Evolutionary conservation across 306 rosid species (phyloP).

Genomic region (Cotoneaster glaucophyllus): DNA sequence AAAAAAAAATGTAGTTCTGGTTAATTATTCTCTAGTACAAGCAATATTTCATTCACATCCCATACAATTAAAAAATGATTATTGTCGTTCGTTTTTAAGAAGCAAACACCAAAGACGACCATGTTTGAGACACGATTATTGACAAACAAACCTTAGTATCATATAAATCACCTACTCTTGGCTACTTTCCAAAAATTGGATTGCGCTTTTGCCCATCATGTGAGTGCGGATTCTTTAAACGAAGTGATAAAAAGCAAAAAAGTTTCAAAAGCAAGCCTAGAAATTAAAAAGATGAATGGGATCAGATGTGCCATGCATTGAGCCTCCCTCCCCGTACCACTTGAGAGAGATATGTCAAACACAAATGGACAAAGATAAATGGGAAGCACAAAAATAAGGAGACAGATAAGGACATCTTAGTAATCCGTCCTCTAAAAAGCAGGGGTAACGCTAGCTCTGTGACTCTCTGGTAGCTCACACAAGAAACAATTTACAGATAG

Average conservation of each 20-base stretch:
- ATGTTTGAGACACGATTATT: constrained; percentile 3
- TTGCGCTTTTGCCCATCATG: constrained; percentile 21
- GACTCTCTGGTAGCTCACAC: not conserved
- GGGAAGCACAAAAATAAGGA: constrained; percentile 12
- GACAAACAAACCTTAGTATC: not conserved
- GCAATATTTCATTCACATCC: not conserved
- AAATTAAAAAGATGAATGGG: constrained; percentile 20
- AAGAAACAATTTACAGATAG: not conserved
- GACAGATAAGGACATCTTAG: constrained; percentile 28
- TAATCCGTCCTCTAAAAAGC: not conserved
- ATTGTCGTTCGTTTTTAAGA: not conserved
- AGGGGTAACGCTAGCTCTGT: not conserved
- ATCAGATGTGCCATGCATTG: not conserved
- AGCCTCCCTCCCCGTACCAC: not conserved
- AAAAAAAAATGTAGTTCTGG: not conserved
- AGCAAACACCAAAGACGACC: not conserved
- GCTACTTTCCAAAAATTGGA: constrained; percentile 15
- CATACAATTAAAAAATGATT: not conserved
- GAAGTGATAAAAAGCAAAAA: constrained; percentile 25
- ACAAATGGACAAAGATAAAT: constrained; percentile 40
- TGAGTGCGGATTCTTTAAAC: constrained; percentile 43
- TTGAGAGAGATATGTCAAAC: constrained; percentile 46
- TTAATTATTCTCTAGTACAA: not conserved
- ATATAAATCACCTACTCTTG: not conserved
- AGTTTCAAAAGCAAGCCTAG: constrained; percentile 35